A percentile compares a stretch with the other conserved stretches of the same genome.
These are phyloP conservation scores for Perilla frutescens DNA, from an alignment of 257 asterid genomes.

Conservation along the genomic window DNA sequence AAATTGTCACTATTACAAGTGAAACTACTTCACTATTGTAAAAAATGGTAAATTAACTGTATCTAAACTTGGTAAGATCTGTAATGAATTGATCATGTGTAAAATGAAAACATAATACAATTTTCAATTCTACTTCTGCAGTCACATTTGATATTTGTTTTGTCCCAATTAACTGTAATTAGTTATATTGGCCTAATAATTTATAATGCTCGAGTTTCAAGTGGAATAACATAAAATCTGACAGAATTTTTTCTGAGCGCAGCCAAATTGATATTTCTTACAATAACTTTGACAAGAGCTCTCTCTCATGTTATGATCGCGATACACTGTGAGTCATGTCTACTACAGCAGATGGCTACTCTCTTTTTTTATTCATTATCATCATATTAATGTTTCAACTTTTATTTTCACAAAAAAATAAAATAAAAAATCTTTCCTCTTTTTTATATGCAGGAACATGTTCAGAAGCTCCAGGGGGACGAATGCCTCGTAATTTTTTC, in stretches of 20 bases:
- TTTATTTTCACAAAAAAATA: too few species aligned
- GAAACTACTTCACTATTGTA: too few species aligned
- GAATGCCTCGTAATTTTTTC: constrained; percentile 45
- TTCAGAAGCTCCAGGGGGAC: constrained; percentile 52
- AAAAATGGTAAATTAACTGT: too few species aligned
- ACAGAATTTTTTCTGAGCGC: constrained; percentile 18
- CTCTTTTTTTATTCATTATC: neutral
- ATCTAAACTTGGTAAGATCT: too few species aligned
- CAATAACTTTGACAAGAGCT: constrained; percentile 51
- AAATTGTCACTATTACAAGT: too few species aligned
- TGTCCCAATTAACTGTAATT: neutral
- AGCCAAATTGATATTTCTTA: constrained; percentile 66
- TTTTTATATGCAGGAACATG: constrained; percentile 55
- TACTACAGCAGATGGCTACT: too few species aligned
- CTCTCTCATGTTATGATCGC: constrained; percentile 41
- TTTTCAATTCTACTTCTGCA: too few species aligned
- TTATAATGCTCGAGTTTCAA: neutral
- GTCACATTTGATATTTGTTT: too few species aligned
- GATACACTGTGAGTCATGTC: constrained; percentile 53
- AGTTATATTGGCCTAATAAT: too few species aligned
- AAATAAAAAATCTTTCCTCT: too few species aligned
- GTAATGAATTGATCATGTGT: too few species aligned
- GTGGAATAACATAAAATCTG: constrained; percentile 7
- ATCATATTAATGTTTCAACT: neutral
- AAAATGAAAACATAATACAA: too few species aligned